Evolutionary conservation across 2,329 filamentous ascomycete species (phyloP), one percentile per base, ranked within the genome.

Genomic region (Paraphaeosphaeria sporulosa): DNA sequence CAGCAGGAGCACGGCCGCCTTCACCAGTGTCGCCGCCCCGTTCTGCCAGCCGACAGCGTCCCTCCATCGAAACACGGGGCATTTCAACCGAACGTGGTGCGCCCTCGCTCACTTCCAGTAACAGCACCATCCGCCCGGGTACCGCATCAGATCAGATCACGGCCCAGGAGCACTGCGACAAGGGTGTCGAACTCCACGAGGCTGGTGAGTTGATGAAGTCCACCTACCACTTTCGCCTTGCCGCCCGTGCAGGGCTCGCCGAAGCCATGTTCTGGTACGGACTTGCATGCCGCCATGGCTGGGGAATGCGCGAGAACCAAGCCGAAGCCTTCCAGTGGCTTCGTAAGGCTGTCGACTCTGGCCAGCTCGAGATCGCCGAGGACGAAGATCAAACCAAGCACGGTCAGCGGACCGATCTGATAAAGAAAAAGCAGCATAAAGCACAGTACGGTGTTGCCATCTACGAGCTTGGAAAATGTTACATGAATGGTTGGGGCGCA

Each of bases 401-500:
- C 69, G 85, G 87, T 67, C 88, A 90, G 79, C 77, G 82, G 12
- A 85, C 89, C 0, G 87, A 93, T 75, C 76, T 88, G 7, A 72
- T 87, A 30, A 92, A 94, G 76, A 87, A 87, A 67, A 95, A 94
- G 78, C 90, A 92, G 6, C 89, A 93, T 64, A 93, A 93, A 72
- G 94, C 94, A 12, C 94, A 98, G 72, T 97, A 98, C 76, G 95
- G 94, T 0, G 84, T 98, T 47, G 95, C 93, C 70, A 94, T 98
- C 56, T 99, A 99, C 70, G 95, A 99, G 80, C 84, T 99, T 25
- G 95, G 95, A 3, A 93, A 97, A 27, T 96, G 93, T 74, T 94
- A 98, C 75, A 93, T 97, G 88, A 97, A 99, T 70, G 95, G 95
- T 5, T 99, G 95, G 95, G 95, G 95, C 17, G 96, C 96, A 42